A percentile compares a stretch with the other conserved stretches of the same genome.
These are phyloP conservation scores for Anthostomella pinea DNA, from an alignment of 2,329 filamentous ascomycete genomes.

Conservation along the genomic window DNA sequence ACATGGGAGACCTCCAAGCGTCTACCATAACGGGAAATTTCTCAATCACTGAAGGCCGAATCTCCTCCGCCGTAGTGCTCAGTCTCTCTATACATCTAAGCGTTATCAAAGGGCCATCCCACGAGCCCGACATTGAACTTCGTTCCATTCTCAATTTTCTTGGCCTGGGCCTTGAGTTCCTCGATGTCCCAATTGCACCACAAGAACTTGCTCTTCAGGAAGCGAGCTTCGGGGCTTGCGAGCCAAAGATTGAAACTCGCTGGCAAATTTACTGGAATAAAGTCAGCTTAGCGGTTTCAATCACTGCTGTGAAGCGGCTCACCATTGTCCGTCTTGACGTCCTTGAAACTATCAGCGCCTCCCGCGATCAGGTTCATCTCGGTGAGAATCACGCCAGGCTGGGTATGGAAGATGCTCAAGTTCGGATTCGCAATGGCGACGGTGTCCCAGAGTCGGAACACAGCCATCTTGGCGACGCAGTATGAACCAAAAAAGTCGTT, in stretches of 20 bases:
- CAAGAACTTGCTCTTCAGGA: conserved; percentile 44
- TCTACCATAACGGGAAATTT: too few species aligned
- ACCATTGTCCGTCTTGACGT: conserved; percentile 30
- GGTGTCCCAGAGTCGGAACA: conserved; percentile 40
- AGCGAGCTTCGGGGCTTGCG: conserved; percentile 41
- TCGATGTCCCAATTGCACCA: conserved; percentile 52
- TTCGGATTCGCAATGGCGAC: conserved; percentile 38
- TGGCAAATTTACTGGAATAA: conserved; percentile 32
- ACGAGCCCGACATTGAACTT: conserved; percentile 17
- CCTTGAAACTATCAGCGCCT: conserved; percentile 16
- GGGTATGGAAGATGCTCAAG: conserved; percentile 39
- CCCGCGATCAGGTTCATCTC: conserved; percentile 20
- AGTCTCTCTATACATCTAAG: too few species aligned
- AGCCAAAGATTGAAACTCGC: conserved; percentile 44
- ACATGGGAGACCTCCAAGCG: too few species aligned
- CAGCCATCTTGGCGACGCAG: conserved; percentile 40
- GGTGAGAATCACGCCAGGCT: conserved; percentile 38
- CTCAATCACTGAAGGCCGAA: too few species aligned
- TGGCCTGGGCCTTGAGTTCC: conserved; percentile 41
- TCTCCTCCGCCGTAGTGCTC: too few species aligned
- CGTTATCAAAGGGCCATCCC: conserved; percentile 14
- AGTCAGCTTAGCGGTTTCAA: conserved; percentile 9
- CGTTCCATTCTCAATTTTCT: conserved; percentile 28
- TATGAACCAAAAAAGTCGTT: conserved; percentile 33
- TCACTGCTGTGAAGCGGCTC: conserved; percentile 3